Evolutionary conservation across 139 green algal species (phyloP).

Genomic region (Chlorella sp.): DNA sequence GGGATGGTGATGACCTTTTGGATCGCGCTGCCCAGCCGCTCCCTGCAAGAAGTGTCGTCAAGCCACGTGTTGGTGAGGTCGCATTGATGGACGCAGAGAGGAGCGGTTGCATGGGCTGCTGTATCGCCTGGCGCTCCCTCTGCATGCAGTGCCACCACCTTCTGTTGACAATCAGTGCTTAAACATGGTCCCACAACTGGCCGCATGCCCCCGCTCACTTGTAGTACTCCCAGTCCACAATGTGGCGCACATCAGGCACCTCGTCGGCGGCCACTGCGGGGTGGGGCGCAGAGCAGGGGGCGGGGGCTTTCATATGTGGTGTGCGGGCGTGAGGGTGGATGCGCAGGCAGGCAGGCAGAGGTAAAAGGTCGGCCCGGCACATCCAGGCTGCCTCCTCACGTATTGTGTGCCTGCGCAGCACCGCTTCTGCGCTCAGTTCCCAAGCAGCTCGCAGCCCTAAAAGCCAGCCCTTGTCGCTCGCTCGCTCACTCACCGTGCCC

Average conservation of each 20-base stretch:
- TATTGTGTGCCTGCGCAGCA: background rate
- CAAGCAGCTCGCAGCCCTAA: background rate
- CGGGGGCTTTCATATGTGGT: background rate
- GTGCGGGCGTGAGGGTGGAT: background rate
- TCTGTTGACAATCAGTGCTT: no score
- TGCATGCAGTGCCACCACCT: background rate
- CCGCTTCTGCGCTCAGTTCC: background rate
- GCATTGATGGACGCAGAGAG: background rate
- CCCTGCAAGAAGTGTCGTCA: constrained; percentile 36
- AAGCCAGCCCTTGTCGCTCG: background rate
- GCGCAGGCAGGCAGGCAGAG: background rate
- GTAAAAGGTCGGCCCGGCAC: background rate
- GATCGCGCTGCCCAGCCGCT: constrained; percentile 90
- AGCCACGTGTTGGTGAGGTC: background rate
- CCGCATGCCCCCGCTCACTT: background rate
- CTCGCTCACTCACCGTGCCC: background rate
- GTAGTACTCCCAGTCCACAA: constrained; percentile 99
- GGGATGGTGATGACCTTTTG: constrained; percentile 99
- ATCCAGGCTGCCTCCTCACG: background rate
- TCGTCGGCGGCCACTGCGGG: constrained; percentile 45
- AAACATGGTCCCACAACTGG: background rate
- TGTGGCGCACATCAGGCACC: constrained; percentile 84
- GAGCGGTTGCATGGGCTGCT: no score
- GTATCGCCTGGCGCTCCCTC: no score
- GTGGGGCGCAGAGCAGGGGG: background rate